Base-by-base conservation (phyloP, 2,329 filamentous ascomycete species). In the Colletotrichum musicola region DNA sequence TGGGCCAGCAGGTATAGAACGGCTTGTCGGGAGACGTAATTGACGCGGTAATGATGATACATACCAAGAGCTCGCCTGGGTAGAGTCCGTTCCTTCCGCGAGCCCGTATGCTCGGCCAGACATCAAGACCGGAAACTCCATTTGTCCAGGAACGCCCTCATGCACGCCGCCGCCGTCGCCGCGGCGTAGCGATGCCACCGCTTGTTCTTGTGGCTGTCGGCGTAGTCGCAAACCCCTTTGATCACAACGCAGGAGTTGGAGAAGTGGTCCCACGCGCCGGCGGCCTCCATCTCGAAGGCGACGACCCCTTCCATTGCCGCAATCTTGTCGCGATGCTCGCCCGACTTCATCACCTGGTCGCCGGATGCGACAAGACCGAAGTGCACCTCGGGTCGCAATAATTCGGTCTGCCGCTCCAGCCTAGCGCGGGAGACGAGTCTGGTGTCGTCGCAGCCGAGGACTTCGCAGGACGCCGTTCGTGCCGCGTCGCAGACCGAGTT, bases 201-300 rank as follows among this genome's bases (percentile, higher is more conserved):
- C 30, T 80, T 78, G 47, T 74, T 77, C 71, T 81, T 80, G 71
- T 82, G 81, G 44, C 77, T 75, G 65, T 83, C 81, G 0, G 79
- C 77, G 65, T 82, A 83, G 72, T 83, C 77, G 40, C 77, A 81
- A 0, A 81, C 76, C 1, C 81, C 80, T 61, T 80, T 80, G 53
- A 81, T 75, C 1, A 81, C 70, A 1, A 81, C 56, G 20, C 72
- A 75, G 0, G 75, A 35, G 30, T 35, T 35, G 30, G 30, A 71
- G 14, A 77, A 47, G 6, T 71, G 69, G 12, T 78, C 74, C 75
- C 76, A 80, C 1, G 76, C 71, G 2, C 77, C 78, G 2, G 75
- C 77, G 3, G 73, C 74, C 60, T 81, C 78, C 77, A 81, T 80
- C 46, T 81, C 79, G 77, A 78, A 10, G 50, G 66, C 77, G 7